A percentile compares a stretch with the other conserved stretches of the same genome.
Conservation (phyloP, 306 rosid genomes). For the Vicia sativa region DNA sequence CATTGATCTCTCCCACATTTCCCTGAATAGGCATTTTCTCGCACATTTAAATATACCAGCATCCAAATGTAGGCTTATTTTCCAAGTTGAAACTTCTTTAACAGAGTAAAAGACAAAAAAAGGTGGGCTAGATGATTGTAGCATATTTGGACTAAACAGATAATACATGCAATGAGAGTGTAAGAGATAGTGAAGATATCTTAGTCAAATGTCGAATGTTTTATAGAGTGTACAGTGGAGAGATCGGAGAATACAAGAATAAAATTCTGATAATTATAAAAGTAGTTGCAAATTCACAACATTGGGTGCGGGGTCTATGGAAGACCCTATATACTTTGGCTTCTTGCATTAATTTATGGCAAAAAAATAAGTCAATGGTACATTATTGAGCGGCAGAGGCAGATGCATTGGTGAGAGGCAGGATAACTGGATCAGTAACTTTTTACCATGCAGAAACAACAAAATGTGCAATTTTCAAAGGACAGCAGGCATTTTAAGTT, state of each 20-base stretch:
- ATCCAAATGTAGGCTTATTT: slow-evolving; percentile 15
- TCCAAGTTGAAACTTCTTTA: slow-evolving; percentile 31
- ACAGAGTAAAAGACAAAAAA: neutral
- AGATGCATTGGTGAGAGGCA: slow-evolving; percentile 16
- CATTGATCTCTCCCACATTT: slow-evolving; percentile 79
- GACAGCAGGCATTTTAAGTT: slow-evolving; percentile 27
- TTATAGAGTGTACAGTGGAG: slow-evolving; percentile 1
- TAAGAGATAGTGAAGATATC: slow-evolving; percentile 13
- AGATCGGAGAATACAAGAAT: neutral
- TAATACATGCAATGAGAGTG: neutral
- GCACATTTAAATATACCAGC: slow-evolving; percentile 28
- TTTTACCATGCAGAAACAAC: slow-evolving; percentile 17
- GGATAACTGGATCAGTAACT: slow-evolving; percentile 16
- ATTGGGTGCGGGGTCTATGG: slow-evolving; percentile 1
- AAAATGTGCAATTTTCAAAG: slow-evolving; percentile 21
- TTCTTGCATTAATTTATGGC: slow-evolving; percentile 26
- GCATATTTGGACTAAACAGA: slow-evolving; percentile 20
- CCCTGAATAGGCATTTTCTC: slow-evolving; percentile 49
- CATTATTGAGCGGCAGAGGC: slow-evolving; percentile 10
- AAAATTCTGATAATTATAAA: neutral
- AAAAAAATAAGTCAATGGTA: neutral
- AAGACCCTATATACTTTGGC: neutral
- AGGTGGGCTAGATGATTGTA: slow-evolving; percentile 18
- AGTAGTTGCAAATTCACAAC: neutral
- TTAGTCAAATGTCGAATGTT: slow-evolving; percentile 7